Evolutionary conservation across 441 rosid species (phyloP).

Genomic region (Oxalis stricta): DNA sequence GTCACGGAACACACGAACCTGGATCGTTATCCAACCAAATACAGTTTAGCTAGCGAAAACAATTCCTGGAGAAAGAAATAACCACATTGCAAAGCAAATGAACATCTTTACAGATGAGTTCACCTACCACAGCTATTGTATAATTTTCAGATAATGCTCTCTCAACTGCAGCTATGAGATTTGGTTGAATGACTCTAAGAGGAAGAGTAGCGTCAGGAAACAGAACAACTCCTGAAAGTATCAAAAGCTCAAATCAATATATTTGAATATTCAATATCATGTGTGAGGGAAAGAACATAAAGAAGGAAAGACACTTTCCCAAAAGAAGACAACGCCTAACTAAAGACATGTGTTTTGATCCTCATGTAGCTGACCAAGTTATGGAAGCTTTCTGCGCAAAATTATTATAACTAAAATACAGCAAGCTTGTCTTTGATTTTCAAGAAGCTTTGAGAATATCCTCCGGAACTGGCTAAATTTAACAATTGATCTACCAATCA

Average conservation of each 20-base stretch:
- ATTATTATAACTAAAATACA: neutral
- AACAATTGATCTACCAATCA: too few relatives aligned
- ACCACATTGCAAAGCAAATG: neutral
- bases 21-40: slow-evolving; percentile 11
- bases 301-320: neutral
- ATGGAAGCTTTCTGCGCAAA: neutral
- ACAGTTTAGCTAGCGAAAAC: neutral
- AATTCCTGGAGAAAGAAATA: slow-evolving; percentile 5
- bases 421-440: neutral
- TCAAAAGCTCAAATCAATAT: slow-evolving; percentile 8
- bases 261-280: neutral
- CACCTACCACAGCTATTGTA: slow-evolving; percentile 84
- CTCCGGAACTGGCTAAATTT: too few relatives aligned
- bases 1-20: slow-evolving; percentile 56
- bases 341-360: neutral
- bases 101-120: neutral
- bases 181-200: slow-evolving; percentile 59
- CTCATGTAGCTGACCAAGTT: neutral
- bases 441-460: too few relatives aligned
- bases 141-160: slow-evolving; percentile 61
- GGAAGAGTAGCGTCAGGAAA: slow-evolving; percentile 94
- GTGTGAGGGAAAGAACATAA: neutral
- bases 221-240: slow-evolving; percentile 67
- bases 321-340: neutral
- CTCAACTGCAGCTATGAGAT: slow-evolving; percentile 65